Evolutionary conservation across 208 protist species (phyloP), one percentile per base, ranked within the genome.

Genomic region (Leishmania major): DNA sequence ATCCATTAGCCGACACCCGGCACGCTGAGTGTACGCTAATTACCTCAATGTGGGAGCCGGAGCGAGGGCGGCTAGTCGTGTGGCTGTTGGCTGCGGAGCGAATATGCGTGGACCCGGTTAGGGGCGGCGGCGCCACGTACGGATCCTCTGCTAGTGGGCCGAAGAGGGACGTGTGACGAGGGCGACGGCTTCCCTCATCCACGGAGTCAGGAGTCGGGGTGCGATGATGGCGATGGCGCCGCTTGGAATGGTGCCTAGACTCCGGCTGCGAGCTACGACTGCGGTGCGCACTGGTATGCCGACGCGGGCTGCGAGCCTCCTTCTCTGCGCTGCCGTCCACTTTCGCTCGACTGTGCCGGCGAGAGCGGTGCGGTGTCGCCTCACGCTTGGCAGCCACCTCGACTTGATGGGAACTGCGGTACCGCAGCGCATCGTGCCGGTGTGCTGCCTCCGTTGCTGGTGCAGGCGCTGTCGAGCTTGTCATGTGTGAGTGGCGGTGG

Each of bases 1-100:
- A 84, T 51, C 79, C 75, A 22, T 74, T 79, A 13, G 77, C 72
- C n/a, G 83, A 77, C 19, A 15, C 78, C 2, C 59, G 78, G 7
- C 78, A 37, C 22, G 25, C 60, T 2, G 83, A 86, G 83, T 86
- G 84, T 10, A 92, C 79, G 71, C 86, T 87, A 35, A 92, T 82
- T n/a, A 92, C 84, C 71, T 90, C 88, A 35, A 92, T 92, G 70
- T 77, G 74, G 51, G 83, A 87, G 37, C 82, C 82, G 22, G 86
- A 87, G 77, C 82, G 81, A 60, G 80, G 67, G 75, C 74, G 69
- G 17, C 57, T 40, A 19, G 66, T 45, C 60, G 5, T 78, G 74
- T 71, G 7, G 57, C 74, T 43, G 51, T 83, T 73, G 19, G 45
- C 37, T 66, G 66, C 47, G 5, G 75, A 70, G 17, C 78, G 86